Percentiles rank a stretch among this genome's conserved stretches.
Evolutionary conservation across 768 basidiomycete genomes (phyloP).

Genomic region (Amanita rimosa): DNA sequence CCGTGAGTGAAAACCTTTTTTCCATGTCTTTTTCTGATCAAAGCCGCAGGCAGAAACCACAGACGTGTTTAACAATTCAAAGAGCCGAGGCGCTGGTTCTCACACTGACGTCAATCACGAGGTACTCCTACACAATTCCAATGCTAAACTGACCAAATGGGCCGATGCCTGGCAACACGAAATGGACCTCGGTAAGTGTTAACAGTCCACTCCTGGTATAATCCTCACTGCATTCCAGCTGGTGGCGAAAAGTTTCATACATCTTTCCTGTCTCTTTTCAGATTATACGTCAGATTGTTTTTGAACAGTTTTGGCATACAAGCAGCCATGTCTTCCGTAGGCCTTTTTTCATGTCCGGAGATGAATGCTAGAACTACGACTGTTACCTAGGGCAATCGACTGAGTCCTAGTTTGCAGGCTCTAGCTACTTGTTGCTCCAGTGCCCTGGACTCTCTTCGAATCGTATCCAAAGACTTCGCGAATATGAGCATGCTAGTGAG

Average conservation of each 20-base stretch:
- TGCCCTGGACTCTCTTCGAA: constrained; percentile 58
- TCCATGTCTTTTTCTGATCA: neutral
- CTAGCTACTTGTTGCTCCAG: constrained; percentile 64
- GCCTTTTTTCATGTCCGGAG: constrained; percentile 13
- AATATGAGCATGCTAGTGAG: constrained; percentile 64
- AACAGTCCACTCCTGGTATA: neutral
- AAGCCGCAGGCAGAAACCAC: constrained; percentile 59
- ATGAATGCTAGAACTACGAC: constrained; percentile 1
- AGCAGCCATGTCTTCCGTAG: constrained; percentile 43
- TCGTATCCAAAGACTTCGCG: constrained; percentile 66
- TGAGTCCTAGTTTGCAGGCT: constrained; percentile 55
- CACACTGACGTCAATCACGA: constrained; percentile 66
- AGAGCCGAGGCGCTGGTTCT: constrained; percentile 26
- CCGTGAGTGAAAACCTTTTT: constrained; percentile 34
- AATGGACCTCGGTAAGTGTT: constrained; percentile 50
- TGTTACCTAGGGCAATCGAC: constrained; percentile 35
- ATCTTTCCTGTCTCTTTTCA: constrained; percentile 65
- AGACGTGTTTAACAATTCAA: constrained; percentile 53
- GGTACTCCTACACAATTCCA: constrained; percentile 59
- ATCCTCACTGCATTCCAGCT: constrained; percentile 26
- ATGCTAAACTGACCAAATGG: constrained; percentile 65
- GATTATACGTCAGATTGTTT: constrained; percentile 70
- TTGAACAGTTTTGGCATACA: constrained; percentile 79
- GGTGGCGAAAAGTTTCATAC: constrained; percentile 68
- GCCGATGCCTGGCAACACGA: constrained; percentile 59